These are phyloP conservation scores for sorghum (Sorghum bicolor) DNA, from an alignment of 176 grass and related monocot genomes.

Conservation along the genomic window Sorghum_bicolor_NCBIv3 NC_012877.2:1413001-1413500, in stretches of 20 bases:
- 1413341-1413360: conserved; percentile 1
- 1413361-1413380: conserved; percentile 20
- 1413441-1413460: conserved; percentile 96
- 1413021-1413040: conserved; percentile 68
- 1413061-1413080: conserved; percentile 83
- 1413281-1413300: conserved; percentile 97
- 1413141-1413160: conserved; percentile 15
- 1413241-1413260: conserved; percentile 74
- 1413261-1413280: conserved; percentile 65
- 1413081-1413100: conserved; percentile 64
- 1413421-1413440: conserved; percentile 64
- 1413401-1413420: neutral
- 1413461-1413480: conserved; percentile 79
- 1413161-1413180: neutral
- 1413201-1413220: conserved; percentile 19
- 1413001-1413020: conserved; percentile 67
- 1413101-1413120: conserved; percentile 85
- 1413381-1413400: neutral
- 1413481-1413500: conserved; percentile 54
- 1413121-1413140: neutral
- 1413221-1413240: conserved; percentile 84
- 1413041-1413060: conserved; percentile 84
- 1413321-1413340: conserved; percentile 41
- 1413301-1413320: conserved; percentile 90
- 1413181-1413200: conserved; percentile 5